Evolutionary conservation across 768 basidiomycete genomes (phyloP), one percentile per base, ranked within the genome.

Genomic region (Leccinellum albellum): DNA sequence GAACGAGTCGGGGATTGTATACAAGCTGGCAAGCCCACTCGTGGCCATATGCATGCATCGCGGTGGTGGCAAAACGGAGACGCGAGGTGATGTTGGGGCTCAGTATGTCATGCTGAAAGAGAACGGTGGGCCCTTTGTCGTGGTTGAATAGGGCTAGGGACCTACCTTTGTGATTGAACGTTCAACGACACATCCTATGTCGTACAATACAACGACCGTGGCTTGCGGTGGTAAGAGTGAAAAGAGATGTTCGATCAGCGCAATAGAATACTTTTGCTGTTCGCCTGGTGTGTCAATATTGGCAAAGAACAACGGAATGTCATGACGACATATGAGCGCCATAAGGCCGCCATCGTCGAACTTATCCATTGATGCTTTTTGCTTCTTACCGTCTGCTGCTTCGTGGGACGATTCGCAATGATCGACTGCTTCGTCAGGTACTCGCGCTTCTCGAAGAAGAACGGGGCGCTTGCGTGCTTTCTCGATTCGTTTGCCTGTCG

Each of bases 221-320:
- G 74, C 67, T 1, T 59, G 3, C 4, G 44, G 24, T 7, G 77
- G 79, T 2, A 79, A 44, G 0, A 68, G 48, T 0, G 52, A 53
- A 47, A 67, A 70, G 1, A 77, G 55, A 24, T 70, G 58, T 29
- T 71, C 54, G 6, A 79, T 57, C 0, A 77, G 62, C 60, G 21
- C 69, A 10, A 44, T 37, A 0, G 14, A 37, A 13, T 37, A 37
- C 12, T 37, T 37, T 37, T 37, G 35, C 4, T 65, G 58, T 73
- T 53, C 14, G 9, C 51, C 40, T 14, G 51, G 51, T 14, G 40
- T 14, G 14, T 53, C 29, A 3, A 53, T 29, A 17, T 53, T 44
- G 26, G 40, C 40, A 9, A 32, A 32, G 32, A 32, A 32, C 2
- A 32, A 4, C 32, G 32, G 32, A 3, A 32, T 32, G 32, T 53